Evolutionary conservation across 73 alveolate genomes (phyloP).

Genomic region (Symbiodinium natans): DNA sequence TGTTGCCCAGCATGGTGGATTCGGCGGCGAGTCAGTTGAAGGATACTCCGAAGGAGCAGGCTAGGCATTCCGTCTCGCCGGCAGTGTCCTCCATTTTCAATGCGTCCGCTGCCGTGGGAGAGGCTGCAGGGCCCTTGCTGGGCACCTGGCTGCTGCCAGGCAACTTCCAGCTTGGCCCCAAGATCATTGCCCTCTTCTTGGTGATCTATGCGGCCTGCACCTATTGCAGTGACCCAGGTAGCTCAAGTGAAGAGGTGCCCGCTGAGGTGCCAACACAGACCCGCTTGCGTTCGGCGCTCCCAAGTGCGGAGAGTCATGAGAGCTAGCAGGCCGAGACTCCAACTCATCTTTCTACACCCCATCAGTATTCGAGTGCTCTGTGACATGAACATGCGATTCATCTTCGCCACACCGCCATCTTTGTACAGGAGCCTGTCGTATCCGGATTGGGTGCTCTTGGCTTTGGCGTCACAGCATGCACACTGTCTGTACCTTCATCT

Average conservation of each 20-base stretch:
- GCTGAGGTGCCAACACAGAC: conserved; percentile 17
- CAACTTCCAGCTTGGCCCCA: conserved; percentile 16
- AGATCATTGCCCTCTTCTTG: conserved; percentile 33
- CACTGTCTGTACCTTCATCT: background rate
- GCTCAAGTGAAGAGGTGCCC: background rate
- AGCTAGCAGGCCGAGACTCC: too few relatives aligned
- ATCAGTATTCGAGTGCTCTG: too few relatives aligned
- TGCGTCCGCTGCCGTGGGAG: conserved; percentile 41
- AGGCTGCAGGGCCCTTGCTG: conserved; percentile 35
- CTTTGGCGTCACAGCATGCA: background rate
- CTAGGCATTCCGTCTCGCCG: conserved; percentile 14
- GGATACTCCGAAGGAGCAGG: background rate
- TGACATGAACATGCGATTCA: background rate
- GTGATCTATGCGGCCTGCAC: conserved; percentile 34
- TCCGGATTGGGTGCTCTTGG: conserved; percentile 35
- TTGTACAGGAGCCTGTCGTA: background rate
- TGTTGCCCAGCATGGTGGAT: conserved; percentile 61
- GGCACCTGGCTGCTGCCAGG: conserved; percentile 56
- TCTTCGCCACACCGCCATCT: background rate
- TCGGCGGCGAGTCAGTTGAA: background rate
- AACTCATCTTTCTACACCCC: too few relatives aligned
- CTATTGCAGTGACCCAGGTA: background rate
- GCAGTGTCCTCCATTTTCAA: conserved; percentile 28
- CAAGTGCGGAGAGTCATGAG: background rate
- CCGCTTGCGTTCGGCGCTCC: conserved; percentile 34